Conservation (phyloP, 768 basidiomycete species). For the Hortiboletus flavorubellus region DNA sequence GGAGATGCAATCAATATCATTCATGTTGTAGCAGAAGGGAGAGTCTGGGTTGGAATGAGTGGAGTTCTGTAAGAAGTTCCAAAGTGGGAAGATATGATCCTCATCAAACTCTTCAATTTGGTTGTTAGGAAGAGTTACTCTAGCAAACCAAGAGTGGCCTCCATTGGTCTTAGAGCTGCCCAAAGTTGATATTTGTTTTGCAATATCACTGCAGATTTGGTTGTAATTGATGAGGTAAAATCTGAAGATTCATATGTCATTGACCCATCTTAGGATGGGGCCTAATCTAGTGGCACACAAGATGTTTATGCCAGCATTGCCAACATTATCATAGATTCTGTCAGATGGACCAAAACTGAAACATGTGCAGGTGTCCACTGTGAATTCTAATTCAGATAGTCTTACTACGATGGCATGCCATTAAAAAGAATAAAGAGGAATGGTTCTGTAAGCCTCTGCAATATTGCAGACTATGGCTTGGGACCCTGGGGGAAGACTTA, state of each 20-base stretch:
- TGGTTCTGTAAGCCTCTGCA: neutral
- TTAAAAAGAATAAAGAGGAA: constrained; percentile 30
- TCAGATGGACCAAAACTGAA: constrained; percentile 25
- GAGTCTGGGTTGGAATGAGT: too few relatives aligned
- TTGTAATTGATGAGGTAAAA: accelerated
- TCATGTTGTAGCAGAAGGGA: too few relatives aligned
- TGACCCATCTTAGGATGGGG: constrained; percentile 27
- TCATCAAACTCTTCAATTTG: neutral
- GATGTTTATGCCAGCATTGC: constrained; percentile 20
- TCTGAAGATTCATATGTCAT: constrained; percentile 14
- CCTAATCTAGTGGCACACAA: constrained; percentile 14
- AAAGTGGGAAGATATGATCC: neutral
- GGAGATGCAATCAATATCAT: too few relatives aligned
- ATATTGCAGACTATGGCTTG: neutral
- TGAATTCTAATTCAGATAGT: neutral
- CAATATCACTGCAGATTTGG: accelerated
- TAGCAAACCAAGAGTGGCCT: neutral
- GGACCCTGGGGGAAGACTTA: accelerated
- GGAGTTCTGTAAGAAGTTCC: neutral
- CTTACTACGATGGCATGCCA: constrained; percentile 36
- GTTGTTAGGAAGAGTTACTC: accelerated
- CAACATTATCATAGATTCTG: constrained; percentile 25
- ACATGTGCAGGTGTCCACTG: constrained; percentile 10
- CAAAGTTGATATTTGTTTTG: accelerated
- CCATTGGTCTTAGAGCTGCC: neutral